Evolutionary conservation across 192 early-diverging fungal genomes (phyloP).

Genomic region (Backusella tuberculispora): DNA sequence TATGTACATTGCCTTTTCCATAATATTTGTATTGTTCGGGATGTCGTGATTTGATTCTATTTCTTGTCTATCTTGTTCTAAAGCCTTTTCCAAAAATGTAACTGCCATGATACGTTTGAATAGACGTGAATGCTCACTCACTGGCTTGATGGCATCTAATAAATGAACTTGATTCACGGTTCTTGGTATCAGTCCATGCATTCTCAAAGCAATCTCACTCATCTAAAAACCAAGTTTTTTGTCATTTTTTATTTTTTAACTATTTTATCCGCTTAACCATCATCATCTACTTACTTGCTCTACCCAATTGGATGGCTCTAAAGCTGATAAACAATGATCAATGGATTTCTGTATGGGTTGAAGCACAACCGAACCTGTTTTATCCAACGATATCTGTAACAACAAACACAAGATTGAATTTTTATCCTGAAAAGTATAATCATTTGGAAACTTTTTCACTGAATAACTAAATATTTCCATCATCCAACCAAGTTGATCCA

Average conservation of each 20-base stretch:
- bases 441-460: not conserved
- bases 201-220: not conserved
- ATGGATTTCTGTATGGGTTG: conserved; percentile 5
- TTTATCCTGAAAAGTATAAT: not conserved
- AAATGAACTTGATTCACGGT: not conserved
- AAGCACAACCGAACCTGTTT: not conserved
- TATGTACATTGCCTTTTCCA: not conserved
- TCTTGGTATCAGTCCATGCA: not conserved
- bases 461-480: conserved; percentile 16
- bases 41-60: not conserved
- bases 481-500: conserved; percentile 18
- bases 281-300: not conserved
- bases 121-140: not conserved
- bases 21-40: not conserved
- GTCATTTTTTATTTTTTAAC: too few relatives aligned
- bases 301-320: not conserved
- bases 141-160: conserved; percentile 7
- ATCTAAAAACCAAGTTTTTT: not conserved
- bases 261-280: too few relatives aligned
- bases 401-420: not conserved
- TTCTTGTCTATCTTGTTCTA: not conserved
- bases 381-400: conserved; percentile 6
- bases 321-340: conserved; percentile 13
- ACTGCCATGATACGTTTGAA: conserved; percentile 8
- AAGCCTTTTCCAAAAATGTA: not conserved